phyloP scores from a whole-genome alignment of 495 filamentous ascomycete genomes.

The Neurospora intermedia region DNA sequence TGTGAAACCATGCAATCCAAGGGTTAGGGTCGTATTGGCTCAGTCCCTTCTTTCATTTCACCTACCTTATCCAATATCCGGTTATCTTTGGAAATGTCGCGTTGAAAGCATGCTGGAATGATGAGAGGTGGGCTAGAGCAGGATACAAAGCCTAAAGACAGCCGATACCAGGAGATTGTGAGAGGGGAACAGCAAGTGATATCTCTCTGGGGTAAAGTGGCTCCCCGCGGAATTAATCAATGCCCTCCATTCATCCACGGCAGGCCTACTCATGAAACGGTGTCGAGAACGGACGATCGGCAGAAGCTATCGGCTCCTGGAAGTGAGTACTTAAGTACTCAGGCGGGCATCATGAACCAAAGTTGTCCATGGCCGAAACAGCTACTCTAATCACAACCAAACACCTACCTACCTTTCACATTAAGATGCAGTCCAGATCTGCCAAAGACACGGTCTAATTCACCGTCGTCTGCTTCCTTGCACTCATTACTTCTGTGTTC shows the following conservation, averaged over 20 bases:
- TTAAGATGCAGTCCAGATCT: background rate
- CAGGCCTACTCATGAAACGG: background rate
- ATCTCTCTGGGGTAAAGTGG: background rate
- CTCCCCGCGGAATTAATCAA: background rate
- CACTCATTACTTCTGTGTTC: background rate
- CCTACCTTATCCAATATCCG: background rate
- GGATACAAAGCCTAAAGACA: background rate
- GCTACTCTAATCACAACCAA: background rate
- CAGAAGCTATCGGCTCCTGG: background rate
- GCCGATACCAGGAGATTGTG: background rate
- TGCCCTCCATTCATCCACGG: background rate
- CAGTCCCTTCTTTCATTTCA: background rate
- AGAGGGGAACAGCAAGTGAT: background rate
- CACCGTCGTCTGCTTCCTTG: background rate
- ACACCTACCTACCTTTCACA: background rate
- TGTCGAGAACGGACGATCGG: background rate
- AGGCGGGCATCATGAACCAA: background rate
- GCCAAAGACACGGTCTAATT: background rate
- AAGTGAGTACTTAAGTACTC: background rate
- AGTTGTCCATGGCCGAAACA: background rate
- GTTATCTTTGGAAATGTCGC: background rate
- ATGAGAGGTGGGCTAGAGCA: background rate
- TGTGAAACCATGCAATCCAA: background rate
- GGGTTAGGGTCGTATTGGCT: background rate
- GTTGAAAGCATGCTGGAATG: background rate